Conservation (phyloP, 192 early-diverging fungal species). For the Gryganskiella cystojenkinii region DNA sequence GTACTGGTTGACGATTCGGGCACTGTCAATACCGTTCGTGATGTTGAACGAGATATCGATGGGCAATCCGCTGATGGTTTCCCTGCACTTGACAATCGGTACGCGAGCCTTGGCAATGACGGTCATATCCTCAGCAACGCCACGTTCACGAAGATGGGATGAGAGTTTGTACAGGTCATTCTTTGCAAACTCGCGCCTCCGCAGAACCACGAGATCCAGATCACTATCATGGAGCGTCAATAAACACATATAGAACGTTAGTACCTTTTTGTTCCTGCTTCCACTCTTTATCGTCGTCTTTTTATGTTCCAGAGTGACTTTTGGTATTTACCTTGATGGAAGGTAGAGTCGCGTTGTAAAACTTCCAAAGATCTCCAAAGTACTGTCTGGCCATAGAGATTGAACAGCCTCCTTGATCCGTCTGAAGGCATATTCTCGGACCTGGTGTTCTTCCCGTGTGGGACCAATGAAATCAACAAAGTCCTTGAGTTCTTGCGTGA, state of each 20-base stretch:
- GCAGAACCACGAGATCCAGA: slow-evolving; percentile 19
- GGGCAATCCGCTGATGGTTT: slow-evolving; percentile 74
- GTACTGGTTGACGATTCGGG: slow-evolving; percentile 65
- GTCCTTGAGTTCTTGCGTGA: slow-evolving; percentile 75
- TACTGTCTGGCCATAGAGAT: slow-evolving; percentile 52
- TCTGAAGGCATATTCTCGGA: slow-evolving; percentile 78
- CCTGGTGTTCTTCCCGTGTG: slow-evolving; percentile 78
- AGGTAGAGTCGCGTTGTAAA: slow-evolving; percentile 90
- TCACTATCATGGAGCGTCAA: slow-evolving; percentile 14
- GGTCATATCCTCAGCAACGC: slow-evolving; percentile 58
- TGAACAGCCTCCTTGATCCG: slow-evolving; percentile 67
- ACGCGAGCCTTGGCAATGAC: slow-evolving; percentile 73
- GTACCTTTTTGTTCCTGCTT: neutral
- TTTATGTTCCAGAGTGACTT: slow-evolving; percentile 27
- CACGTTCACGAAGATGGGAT: slow-evolving; percentile 43
- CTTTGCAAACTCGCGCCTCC: neutral
- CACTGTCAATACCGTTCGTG: slow-evolving; percentile 70
- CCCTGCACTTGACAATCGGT: slow-evolving; percentile 91
- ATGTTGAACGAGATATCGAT: slow-evolving; percentile 92
- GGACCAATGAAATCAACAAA: slow-evolving; percentile 88
- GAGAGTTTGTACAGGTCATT: slow-evolving; percentile 5
- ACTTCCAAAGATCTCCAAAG: slow-evolving; percentile 84
- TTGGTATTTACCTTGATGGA: slow-evolving; percentile 84
- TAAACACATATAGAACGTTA: neutral
- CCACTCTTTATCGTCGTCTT: too few relatives aligned